A percentile compares a stretch with the other conserved stretches of the same genome.
Evolutionary conservation across 352 stramenopile genomes (phyloP).

Genomic region (Globisporangium cederbergense): DNA sequence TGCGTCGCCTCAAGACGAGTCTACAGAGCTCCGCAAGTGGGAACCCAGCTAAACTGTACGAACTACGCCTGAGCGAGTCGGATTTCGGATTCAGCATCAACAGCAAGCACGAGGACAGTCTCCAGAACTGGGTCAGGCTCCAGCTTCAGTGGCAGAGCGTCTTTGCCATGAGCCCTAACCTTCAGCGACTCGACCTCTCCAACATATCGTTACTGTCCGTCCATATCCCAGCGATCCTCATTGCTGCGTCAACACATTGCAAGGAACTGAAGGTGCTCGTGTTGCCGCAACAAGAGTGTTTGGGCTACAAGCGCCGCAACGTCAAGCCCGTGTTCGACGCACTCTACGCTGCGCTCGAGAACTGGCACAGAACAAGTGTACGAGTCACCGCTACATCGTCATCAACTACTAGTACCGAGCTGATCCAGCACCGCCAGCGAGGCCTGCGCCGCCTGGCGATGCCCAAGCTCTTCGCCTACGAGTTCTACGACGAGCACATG

Average conservation of each 20-base stretch:
- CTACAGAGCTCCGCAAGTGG: not conserved
- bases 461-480: slow-evolving; percentile 29
- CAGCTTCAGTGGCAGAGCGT: slow-evolving; percentile 5
- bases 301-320: slow-evolving; percentile 17
- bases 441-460: slow-evolving; percentile 26
- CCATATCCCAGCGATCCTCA: slow-evolving; percentile 9
- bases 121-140: not conserved
- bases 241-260: slow-evolving; percentile 10
- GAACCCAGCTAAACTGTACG: slow-evolving; percentile 1
- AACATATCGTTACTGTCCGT: slow-evolving; percentile 6
- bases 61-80: slow-evolving; percentile 4
- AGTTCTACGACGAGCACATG: slow-evolving; percentile 24
- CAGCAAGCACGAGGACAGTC: not conserved
- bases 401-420: not conserved
- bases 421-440: not conserved
- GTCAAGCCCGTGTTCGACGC: slow-evolving; percentile 17
- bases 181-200: slow-evolving; percentile 17
- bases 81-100: not conserved
- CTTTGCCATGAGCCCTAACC: slow-evolving; percentile 4
- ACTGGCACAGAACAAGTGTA: slow-evolving; percentile 2
- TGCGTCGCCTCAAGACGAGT: not conserved
- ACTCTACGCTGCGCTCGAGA: slow-evolving; percentile 9
- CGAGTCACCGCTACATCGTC: not conserved
- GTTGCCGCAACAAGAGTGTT: slow-evolving; percentile 16
- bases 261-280: slow-evolving; percentile 11